A percentile compares a stretch with the other conserved stretches of the same genome.
Evolutionary conservation across 352 stramenopile genomes (phyloP).

Genomic region (Discostella stelligera): DNA sequence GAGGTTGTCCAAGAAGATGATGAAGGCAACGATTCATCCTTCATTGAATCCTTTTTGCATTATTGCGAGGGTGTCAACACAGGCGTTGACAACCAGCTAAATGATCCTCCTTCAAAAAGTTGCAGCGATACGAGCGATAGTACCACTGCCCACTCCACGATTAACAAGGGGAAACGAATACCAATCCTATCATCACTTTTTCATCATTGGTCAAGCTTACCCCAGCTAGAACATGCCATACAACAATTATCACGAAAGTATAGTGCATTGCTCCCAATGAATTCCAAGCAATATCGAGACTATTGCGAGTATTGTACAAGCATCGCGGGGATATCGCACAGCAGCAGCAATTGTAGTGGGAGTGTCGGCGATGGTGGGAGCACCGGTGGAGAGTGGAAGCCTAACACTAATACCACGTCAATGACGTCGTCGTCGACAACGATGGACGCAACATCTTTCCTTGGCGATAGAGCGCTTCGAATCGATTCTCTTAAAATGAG

Average conservation of each 20-base stretch:
- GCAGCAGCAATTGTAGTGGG: not conserved
- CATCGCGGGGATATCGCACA: not conserved
- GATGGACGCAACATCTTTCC: constrained; percentile 13
- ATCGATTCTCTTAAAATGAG: constrained; percentile 27
- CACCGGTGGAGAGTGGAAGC: constrained; percentile 13
- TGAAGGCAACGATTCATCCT: constrained; percentile 12
- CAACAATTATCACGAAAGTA: constrained; percentile 30
- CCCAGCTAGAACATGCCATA: constrained; percentile 29
- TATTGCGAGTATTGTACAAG: constrained; percentile 19
- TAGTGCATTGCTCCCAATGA: constrained; percentile 21
- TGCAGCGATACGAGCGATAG: too few relatives aligned
- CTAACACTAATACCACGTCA: not conserved
- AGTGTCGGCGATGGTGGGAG: not conserved
- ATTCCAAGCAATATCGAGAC: constrained; percentile 10
- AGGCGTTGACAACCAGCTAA: too few relatives aligned
- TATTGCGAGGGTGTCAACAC: too few relatives aligned
- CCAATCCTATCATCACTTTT: constrained; percentile 34
- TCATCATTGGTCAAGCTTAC: constrained; percentile 24
- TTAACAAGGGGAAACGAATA: constrained; percentile 18
- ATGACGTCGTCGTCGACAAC: not conserved
- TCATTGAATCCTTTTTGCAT: constrained; percentile 29
- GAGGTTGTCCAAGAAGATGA: constrained; percentile 15
- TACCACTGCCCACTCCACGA: not conserved
- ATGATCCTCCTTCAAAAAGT: too few relatives aligned
- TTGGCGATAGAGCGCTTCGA: constrained; percentile 18